These are phyloP conservation scores for Fusarium haematococcum DNA, from an alignment of 2,329 filamentous ascomycete species.

Conservation along the genomic window DNA sequence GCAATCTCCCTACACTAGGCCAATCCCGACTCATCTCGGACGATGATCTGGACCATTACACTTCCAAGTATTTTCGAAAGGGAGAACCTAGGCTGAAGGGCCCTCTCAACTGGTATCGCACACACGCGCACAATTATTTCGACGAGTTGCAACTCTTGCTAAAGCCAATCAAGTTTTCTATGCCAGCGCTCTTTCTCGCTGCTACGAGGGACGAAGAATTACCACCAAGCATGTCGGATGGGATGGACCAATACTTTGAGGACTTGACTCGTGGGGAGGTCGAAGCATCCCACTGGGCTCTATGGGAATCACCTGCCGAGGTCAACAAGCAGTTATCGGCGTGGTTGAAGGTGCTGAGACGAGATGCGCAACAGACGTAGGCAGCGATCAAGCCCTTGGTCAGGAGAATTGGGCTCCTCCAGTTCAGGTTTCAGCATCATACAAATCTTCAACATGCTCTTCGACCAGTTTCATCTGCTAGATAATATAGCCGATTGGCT, in stretches of 20 bases:
- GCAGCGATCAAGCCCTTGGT: background rate
- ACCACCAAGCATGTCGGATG: background rate
- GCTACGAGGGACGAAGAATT: background rate
- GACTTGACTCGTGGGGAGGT: background rate
- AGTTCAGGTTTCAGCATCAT: background rate
- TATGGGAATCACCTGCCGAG: background rate
- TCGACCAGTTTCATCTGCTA: no score
- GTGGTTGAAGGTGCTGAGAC: background rate
- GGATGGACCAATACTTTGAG: background rate
- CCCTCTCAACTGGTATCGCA: background rate
- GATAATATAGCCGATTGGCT: no score
- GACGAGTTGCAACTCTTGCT: background rate
- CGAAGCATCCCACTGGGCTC: background rate
- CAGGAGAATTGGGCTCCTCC: background rate
- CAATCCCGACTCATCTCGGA: background rate
- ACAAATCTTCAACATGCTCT: background rate
- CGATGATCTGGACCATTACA: background rate
- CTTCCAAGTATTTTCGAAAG: background rate
- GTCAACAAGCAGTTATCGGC: background rate
- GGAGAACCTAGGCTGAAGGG: background rate
- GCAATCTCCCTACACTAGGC: background rate
- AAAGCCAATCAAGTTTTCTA: background rate
- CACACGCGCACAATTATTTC: background rate
- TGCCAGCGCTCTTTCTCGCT: background rate
- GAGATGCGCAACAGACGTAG: background rate